Conservation (phyloP, 116 monocot species). For the Phalaenopsis hybrid region DNA sequence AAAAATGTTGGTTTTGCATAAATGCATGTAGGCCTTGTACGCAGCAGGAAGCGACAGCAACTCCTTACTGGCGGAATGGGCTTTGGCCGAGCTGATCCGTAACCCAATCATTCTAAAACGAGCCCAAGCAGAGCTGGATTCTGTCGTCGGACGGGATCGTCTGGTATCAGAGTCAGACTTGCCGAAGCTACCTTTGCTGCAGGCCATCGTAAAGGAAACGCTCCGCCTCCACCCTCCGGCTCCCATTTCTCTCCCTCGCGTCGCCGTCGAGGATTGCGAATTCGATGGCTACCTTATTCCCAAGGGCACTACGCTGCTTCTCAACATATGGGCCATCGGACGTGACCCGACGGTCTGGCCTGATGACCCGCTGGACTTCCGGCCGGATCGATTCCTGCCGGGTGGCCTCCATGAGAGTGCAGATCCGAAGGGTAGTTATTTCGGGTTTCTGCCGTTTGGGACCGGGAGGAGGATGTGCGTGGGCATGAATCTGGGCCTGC, state of each 20-base stretch:
- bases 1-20: no score
- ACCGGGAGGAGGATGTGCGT: constrained; percentile 15
- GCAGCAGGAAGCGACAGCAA: constrained; percentile 20
- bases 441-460: constrained; percentile 7
- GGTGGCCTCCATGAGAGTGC: constrained; percentile 22
- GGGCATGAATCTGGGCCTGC: constrained; percentile 10
- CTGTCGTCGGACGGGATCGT: constrained; percentile 7
- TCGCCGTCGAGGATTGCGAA: constrained; percentile 8
- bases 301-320: constrained; percentile 11
- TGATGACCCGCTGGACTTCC: constrained; percentile 22
- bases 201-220: constrained; percentile 23
- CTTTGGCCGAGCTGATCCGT: constrained; percentile 22
- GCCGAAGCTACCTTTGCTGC: constrained; percentile 13
- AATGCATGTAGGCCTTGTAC: background rate
- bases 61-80: constrained; percentile 16
- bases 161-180: constrained; percentile 20
- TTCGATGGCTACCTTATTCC: constrained; percentile 24
- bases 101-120: constrained; percentile 7
- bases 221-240: constrained; percentile 21
- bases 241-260: constrained; percentile 14
- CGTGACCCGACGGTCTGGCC: constrained; percentile 23
- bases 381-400: constrained; percentile 25
- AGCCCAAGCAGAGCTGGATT: constrained; percentile 12
- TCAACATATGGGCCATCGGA: constrained; percentile 26
- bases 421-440: constrained; percentile 27